These are phyloP conservation scores for Penicillium palitans DNA, from an alignment of 2,329 filamentous ascomycete species.

Conservation along the genomic window DNA sequence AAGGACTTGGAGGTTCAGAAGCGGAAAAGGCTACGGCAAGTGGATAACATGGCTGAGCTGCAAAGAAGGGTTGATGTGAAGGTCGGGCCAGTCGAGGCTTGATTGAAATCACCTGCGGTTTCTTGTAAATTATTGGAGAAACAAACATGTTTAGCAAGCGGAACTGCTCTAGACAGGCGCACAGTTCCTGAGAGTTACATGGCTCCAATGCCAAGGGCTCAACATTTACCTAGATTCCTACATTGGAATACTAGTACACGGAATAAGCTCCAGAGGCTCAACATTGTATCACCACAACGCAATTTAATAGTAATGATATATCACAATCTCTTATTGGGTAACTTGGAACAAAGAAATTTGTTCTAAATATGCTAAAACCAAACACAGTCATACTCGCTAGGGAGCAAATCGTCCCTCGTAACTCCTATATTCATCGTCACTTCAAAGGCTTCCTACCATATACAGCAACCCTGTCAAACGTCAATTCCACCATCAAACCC, in stretches of 20 bases:
- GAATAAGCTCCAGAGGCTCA: neutral
- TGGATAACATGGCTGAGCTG: slow-evolving; percentile 18
- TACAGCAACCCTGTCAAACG: neutral
- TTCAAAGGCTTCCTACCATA: slow-evolving; percentile 8
- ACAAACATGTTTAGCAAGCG: neutral
- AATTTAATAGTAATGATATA: neutral
- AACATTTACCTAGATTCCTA: neutral
- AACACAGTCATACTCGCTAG: neutral
- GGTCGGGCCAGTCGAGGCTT: slow-evolving; percentile 49
- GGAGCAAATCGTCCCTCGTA: too few relatives aligned
- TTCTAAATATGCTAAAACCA: neutral
- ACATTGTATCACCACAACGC: neutral
- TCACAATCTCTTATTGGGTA: neutral
- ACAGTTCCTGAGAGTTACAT: neutral
- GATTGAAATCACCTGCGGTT: neutral
- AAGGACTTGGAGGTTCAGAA: slow-evolving; percentile 49
- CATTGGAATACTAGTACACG: neutral
- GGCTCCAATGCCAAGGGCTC: neutral
- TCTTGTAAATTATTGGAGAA: neutral
- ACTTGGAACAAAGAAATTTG: neutral
- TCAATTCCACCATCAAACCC: too few relatives aligned
- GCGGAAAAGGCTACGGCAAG: slow-evolving; percentile 16
- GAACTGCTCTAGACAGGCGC: neutral
- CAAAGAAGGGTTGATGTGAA: slow-evolving; percentile 36
- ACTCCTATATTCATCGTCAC: neutral